Base-by-base conservation (phyloP, 768 basidiomycete genomes). In the Hericium erinaceus region DNA sequence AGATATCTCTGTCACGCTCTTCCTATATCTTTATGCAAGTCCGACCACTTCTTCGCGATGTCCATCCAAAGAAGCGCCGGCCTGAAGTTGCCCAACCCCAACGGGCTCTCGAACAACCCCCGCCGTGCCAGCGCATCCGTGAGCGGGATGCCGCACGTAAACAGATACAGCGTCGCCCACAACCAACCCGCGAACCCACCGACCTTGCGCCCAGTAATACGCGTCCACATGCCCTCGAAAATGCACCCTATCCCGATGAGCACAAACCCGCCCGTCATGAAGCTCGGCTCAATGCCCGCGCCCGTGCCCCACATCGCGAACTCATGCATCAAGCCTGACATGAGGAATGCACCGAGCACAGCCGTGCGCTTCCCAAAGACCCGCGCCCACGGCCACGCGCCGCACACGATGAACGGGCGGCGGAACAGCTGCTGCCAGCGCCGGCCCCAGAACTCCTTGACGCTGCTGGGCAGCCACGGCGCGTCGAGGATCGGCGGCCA, bases 351-450 rank as follows among this genome's bases (percentile, higher is more conserved):
- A 39, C 60, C 60, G 37, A 63, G 13, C 2, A 63, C 55, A 12
- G 33, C 60, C 10, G 57, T 60, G 3, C 13, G 44, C 33, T 55
- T 44, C 48, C 61, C 61, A 39, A 56, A 58, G 39, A 40, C 28
- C 9, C 7, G 57, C 33, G 40, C 60, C 28, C 38, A 46, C 1
- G 80, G 79, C 33, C 69, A 70, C 10, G 71, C 71, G 12, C 84
- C 85, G 16, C 81, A 59, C 13, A 66, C 68, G 40, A 84, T 67
- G 62, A 88, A 87, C 39, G 67, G 63, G 48, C 82, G 77, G 8
- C 85, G 76, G 64, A 86, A 84, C 4, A 81, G 57, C 62, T 87
- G 85, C 61, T 89, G 87, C 87, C 87, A 89, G 16, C 77, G 70
- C 56, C 60, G 66, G 3, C 77, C 73, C 87, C 87, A 89, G 57